These are phyloP conservation scores for Geoglossum cookeanum DNA, from an alignment of 2,329 filamentous ascomycete species.

Conservation along the genomic window DNA sequence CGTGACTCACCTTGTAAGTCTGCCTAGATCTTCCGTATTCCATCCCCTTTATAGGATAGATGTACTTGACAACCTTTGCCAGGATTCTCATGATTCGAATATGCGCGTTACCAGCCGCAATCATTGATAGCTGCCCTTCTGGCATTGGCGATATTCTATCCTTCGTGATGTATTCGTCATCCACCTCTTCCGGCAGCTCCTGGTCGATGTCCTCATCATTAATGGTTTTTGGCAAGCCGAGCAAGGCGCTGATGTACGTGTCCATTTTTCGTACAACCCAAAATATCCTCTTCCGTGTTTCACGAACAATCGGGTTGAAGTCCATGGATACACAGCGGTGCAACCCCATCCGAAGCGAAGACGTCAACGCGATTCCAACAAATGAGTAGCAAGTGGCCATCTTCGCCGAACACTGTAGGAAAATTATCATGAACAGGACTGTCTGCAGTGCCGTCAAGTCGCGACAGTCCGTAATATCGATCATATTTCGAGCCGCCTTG, in stretches of 20 bases:
- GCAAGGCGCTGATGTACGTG: constrained; percentile 46
- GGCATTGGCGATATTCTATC: constrained; percentile 36
- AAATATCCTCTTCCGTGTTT: constrained; percentile 44
- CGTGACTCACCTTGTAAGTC: constrained; percentile 43
- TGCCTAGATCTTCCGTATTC: constrained; percentile 30
- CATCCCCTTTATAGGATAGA: constrained; percentile 43
- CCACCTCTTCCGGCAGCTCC: constrained; percentile 41
- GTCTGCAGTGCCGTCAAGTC: constrained; percentile 31
- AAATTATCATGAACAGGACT: constrained; percentile 33
- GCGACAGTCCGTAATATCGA: constrained; percentile 33
- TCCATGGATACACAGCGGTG: constrained; percentile 50
- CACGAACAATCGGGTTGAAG: constrained; percentile 42
- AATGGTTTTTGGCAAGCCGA: constrained; percentile 46
- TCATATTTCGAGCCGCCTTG: constrained; percentile 42
- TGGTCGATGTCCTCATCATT: constrained; percentile 48
- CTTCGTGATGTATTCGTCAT: constrained; percentile 47
- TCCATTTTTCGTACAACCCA: constrained; percentile 53
- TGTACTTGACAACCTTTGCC: constrained; percentile 41
- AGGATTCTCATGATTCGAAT: constrained; percentile 44
- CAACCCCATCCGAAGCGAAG: constrained; percentile 30
- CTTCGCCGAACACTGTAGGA: constrained; percentile 32
- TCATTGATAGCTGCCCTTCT: constrained; percentile 35
- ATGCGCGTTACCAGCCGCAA: constrained; percentile 47
- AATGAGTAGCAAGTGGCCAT: constrained; percentile 33
- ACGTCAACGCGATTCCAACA: constrained; percentile 30